Evolutionary conservation across 257 asterid genomes (phyloP), one percentile per base, ranked within the genome.

Genomic region (Solanum corneliomulleri): DNA sequence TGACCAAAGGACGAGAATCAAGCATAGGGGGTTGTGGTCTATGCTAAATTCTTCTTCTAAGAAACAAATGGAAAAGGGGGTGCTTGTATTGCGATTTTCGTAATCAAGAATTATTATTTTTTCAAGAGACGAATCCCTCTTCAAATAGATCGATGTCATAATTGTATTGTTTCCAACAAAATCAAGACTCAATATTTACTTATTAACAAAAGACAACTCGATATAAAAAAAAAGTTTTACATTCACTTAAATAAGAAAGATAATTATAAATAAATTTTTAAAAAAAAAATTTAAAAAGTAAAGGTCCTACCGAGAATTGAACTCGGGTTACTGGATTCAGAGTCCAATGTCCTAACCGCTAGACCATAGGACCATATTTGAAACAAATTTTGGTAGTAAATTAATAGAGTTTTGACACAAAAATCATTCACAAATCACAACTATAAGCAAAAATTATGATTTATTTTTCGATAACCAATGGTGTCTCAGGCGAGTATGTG

Each of bases 261-360:
- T 3, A 45, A 11, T 2, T 45, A 45, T 45, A 15, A 49, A 5
- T 3, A 33, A 33, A 31, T 31, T 31, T 31, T 47, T 3, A 5
- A 6, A 52, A 18, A 16, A 52, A 35, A 35, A 35, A 35, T 35
- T 0, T 4, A 52, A 58, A 20, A 20, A 1, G 4, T 0, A 4
- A 44, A 86, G 86, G 88, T 87, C 86, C 88, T 62, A 87, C 88
- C 86, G 88, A 80, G 88, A 87, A 35, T 88, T 91, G 92, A 89
- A 89, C 91, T 91, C 93, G 89, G 91, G 93, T 62, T 91, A 91
- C 88, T 90, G 91, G 92, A 90, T 90, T 90, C 92, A 90, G 92
- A 90, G 91, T 90, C 92, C 92, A 90, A 84, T 90, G 92, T 91
- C 89, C 93, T 89, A 25, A 91, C 90, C 90, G 68, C 91, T 88